These are phyloP conservation scores for Fusarium sp. DNA, from an alignment of 2,329 filamentous ascomycete species.

Conservation along the genomic window DNA sequence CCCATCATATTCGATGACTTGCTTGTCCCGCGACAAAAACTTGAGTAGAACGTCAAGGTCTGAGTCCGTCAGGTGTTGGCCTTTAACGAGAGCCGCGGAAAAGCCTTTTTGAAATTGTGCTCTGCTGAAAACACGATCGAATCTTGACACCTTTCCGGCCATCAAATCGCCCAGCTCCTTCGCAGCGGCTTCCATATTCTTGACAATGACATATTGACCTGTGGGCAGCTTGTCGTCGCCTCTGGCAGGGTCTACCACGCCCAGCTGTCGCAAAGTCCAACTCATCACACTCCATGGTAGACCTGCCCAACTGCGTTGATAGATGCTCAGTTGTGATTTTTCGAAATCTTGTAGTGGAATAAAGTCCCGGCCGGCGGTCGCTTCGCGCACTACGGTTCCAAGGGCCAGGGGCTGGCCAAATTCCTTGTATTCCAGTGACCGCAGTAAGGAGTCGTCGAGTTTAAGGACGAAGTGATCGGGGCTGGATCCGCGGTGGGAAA, in stretches of 20 bases:
- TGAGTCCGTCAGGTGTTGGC: constrained; percentile 62
- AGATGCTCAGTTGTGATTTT: constrained; percentile 72
- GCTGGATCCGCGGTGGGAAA: constrained; percentile 52
- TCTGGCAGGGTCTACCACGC: constrained; percentile 61
- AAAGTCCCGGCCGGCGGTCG: constrained; percentile 73
- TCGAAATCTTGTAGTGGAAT: constrained; percentile 77
- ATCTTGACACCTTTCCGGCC: constrained; percentile 56
- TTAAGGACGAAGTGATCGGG: constrained; percentile 62
- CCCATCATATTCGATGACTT: constrained; percentile 66
- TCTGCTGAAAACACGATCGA: constrained; percentile 75
- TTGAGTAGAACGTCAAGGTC: constrained; percentile 77
- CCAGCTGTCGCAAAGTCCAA: constrained; percentile 79
- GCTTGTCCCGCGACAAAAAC: constrained; percentile 75
- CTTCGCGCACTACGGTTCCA: constrained; percentile 79
- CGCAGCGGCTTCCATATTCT: constrained; percentile 68
- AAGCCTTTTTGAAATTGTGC: constrained; percentile 70
- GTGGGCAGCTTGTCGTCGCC: constrained; percentile 65
- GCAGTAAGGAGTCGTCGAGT: constrained; percentile 70
- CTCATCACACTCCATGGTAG: constrained; percentile 75
- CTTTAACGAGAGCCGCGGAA: constrained; percentile 59
- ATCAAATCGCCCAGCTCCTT: constrained; percentile 61
- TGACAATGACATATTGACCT: constrained; percentile 72
- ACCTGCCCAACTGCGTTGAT: constrained; percentile 73
- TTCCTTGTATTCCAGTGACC: constrained; percentile 77
- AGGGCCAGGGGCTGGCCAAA: constrained; percentile 85